These are phyloP conservation scores for Plantago major DNA, from an alignment of 257 asterid species.

Conservation along the genomic window DNA sequence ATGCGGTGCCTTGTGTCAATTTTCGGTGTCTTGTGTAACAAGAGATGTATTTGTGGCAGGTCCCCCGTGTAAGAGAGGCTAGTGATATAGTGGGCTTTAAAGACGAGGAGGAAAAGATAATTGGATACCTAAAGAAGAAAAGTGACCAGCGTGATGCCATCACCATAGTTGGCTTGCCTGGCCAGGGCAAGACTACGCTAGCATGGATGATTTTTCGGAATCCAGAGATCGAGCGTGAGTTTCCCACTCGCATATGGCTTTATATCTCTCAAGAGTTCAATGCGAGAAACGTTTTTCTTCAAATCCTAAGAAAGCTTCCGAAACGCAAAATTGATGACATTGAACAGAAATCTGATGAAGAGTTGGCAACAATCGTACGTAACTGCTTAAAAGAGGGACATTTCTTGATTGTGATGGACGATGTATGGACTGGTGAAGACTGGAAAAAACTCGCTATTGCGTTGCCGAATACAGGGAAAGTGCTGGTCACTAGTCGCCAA, in stretches of 20 bases:
- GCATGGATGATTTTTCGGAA: constrained; percentile 8
- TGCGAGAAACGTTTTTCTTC: constrained; percentile 16
- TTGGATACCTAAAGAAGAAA: background rate
- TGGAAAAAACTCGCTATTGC: background rate
- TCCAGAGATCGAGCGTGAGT: background rate
- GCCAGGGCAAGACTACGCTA: constrained; percentile 19
- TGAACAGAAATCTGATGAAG: constrained; percentile 10
- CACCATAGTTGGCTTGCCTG: constrained; percentile 18
- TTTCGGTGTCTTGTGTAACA: too few species aligned
- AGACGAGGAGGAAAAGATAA: background rate
- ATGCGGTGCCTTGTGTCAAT: too few species aligned
- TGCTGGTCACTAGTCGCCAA: background rate
- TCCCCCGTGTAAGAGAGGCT: background rate
- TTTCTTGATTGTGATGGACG: background rate
- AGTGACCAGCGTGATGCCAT: constrained; percentile 1
- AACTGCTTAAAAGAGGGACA: too few species aligned
- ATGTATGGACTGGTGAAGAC: background rate
- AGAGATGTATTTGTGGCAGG: too few species aligned
- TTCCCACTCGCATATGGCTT: background rate
- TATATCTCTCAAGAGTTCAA: constrained; percentile 17
- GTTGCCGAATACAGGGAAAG: background rate
- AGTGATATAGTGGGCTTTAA: constrained; percentile 6
- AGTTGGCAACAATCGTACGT: constrained; percentile 1
- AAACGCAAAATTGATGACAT: background rate
- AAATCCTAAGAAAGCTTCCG: constrained; percentile 10